Evolutionary conservation across 192 early-diverging fungal species (phyloP).

Genomic region (Coemansia sp.): DNA sequence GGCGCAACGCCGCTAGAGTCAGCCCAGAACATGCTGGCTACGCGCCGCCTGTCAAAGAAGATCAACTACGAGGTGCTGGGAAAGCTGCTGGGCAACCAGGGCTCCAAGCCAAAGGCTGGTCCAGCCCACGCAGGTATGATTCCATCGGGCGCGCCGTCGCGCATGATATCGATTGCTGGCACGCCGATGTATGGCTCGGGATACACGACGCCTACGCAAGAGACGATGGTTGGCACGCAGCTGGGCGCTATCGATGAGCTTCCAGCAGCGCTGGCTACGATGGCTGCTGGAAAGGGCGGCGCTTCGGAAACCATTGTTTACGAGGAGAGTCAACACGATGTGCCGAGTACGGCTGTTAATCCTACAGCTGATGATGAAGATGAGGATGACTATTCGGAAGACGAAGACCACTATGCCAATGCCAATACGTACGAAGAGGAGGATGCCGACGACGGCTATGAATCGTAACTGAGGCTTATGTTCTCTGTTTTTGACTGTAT

Average conservation of each 20-base stretch:
- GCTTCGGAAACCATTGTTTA: slow-evolving; percentile 27
- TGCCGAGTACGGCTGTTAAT: slow-evolving; percentile 43
- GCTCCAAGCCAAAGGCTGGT: slow-evolving; percentile 30
- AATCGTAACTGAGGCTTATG: neutral
- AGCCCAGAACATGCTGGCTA: slow-evolving; percentile 67
- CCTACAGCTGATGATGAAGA: slow-evolving; percentile 54
- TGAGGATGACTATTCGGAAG: slow-evolving; percentile 51
- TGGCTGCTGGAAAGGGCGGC: slow-evolving; percentile 12
- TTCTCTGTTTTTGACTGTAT: too few relatives aligned
- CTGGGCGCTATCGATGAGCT: slow-evolving; percentile 30
- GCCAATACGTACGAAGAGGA: slow-evolving; percentile 15
- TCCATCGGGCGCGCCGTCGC: slow-evolving; percentile 51
- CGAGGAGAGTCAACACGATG: slow-evolving; percentile 53
- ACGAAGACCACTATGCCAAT: slow-evolving; percentile 16
- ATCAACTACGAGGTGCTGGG: slow-evolving; percentile 86
- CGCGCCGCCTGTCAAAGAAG: slow-evolving; percentile 82
- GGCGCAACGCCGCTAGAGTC: slow-evolving; percentile 75
- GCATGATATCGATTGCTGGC: slow-evolving; percentile 36
- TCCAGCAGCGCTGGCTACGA: slow-evolving; percentile 33
- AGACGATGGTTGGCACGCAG: slow-evolving; percentile 27
- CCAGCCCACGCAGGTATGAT: slow-evolving; percentile 41
- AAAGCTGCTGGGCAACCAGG: slow-evolving; percentile 62
- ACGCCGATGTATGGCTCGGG: slow-evolving; percentile 30
- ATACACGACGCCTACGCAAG: slow-evolving; percentile 32
- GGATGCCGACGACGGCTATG: slow-evolving; percentile 11